Evolutionary conservation across 1,284 basidiomycete species (phyloP).

Genomic region (Ceratobasidium sp.): DNA sequence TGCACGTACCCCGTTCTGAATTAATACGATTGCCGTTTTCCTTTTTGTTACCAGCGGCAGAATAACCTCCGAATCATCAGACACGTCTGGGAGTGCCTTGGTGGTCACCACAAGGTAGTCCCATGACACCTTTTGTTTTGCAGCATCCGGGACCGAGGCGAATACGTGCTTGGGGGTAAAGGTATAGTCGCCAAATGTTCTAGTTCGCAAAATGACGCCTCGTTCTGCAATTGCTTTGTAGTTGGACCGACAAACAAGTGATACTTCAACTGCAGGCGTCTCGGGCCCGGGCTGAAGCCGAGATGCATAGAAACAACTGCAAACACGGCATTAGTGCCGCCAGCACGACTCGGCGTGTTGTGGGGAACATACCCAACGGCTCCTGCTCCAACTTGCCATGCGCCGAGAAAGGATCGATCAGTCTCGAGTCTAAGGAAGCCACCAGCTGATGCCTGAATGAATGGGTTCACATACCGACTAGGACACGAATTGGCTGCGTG

Average conservation of each 20-base stretch:
- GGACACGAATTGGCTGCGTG: slow-evolving; percentile 10
- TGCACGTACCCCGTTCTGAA: slow-evolving; percentile 51
- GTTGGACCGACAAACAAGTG: slow-evolving; percentile 54
- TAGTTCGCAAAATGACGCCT: slow-evolving; percentile 51
- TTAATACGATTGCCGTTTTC: slow-evolving; percentile 49
- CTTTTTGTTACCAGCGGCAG: slow-evolving; percentile 45
- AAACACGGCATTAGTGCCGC: not conserved
- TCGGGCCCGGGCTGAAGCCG: slow-evolving; percentile 44
- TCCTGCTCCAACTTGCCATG: slow-evolving; percentile 51
- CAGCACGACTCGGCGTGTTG: no score
- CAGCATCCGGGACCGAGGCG: slow-evolving; percentile 46
- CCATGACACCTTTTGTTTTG: slow-evolving; percentile 45
- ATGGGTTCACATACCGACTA: not conserved
- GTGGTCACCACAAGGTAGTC: slow-evolving; percentile 54
- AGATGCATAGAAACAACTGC: slow-evolving; percentile 52
- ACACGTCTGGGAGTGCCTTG: slow-evolving; percentile 52
- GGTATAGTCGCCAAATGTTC: slow-evolving; percentile 51
- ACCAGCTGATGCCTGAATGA: no score
- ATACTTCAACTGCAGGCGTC: slow-evolving; percentile 47
- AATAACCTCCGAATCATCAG: slow-evolving; percentile 50
- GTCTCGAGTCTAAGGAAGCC: no score
- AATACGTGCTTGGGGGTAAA: slow-evolving; percentile 50
- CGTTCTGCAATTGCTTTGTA: slow-evolving; percentile 48
- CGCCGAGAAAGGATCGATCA: no score
- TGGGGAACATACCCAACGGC: slow-evolving; percentile 48